Base-by-base conservation (phyloP, 331 rosid species). In the Acacia concinna region DNA sequence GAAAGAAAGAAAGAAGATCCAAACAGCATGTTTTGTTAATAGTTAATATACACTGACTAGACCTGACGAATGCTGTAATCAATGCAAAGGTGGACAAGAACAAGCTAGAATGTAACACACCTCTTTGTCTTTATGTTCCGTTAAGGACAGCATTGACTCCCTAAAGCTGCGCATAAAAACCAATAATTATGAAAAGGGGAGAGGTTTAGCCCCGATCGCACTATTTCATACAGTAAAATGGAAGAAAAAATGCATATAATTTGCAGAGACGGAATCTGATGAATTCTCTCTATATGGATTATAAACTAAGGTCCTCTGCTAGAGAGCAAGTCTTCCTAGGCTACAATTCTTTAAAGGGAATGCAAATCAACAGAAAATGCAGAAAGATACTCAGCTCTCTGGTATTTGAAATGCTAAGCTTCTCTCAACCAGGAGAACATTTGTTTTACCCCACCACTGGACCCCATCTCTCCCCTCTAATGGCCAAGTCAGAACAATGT, bases 111-210 rank as follows among this genome's bases (percentile, higher is more conserved):
- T 76, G 34, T 30, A 35, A 30, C 38, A 35, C 85, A 96, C 99
- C 99, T 90, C 93, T 89, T 86, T 96, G 91, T 96, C 99, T 46
- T 87, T 89, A 57, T 96, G 99, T 86, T 96, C 99, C 0, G 99
- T 96, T 87, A 96, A 86, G 72, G 97, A 90, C 78, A 96, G 84
- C 82, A 96, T 90, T 1, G 99, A 96, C 64, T 86, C 91, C 83
- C 76, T 79, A 92, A 96, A 91, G 85, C 99, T 96, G 99, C 86
- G 90, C 43, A 81, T 57, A 78, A 77, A 54, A 77, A 73, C 78
- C 25, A 51, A 49, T 51, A 72, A 44, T 91, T 75, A 87, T 85
- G 27, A 15, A 43, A 68, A 66, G 71, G 63, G 69, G 43, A 76
- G 40, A 38, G 75, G 74, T 60, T 57, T 23, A 32, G 52, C 44